A percentile compares a stretch with the other conserved stretches of the same genome.
Conservation (phyloP, 805 yeast species). For the Naumovozyma baii region DNA sequence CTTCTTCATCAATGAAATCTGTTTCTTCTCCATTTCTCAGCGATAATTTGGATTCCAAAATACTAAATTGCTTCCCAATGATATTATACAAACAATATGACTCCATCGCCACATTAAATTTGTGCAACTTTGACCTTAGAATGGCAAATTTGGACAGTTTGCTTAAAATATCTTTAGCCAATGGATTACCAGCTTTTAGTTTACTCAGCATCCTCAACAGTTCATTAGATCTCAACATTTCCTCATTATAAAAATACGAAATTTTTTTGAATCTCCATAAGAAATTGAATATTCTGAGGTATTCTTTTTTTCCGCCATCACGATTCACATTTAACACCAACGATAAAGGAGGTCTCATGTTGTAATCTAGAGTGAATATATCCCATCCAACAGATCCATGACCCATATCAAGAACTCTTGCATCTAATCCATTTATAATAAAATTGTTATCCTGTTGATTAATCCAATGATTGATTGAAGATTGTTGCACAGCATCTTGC, state of each 20-base stretch:
- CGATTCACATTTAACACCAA: constrained; percentile 44
- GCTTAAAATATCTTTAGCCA: constrained; percentile 20
- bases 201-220: constrained; percentile 25
- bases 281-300: constrained; percentile 74
- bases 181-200: constrained; percentile 15
- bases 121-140: constrained; percentile 29
- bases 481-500: constrained; percentile 49
- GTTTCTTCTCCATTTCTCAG: too few species aligned
- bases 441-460: constrained; percentile 30
- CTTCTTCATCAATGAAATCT: too few species aligned
- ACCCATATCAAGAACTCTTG: constrained; percentile 64
- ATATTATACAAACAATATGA: constrained; percentile 25
- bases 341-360: constrained; percentile 42
- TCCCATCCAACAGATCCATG: constrained; percentile 84
- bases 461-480: constrained; percentile 38
- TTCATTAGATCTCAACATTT: constrained; percentile 37
- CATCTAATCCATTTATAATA: constrained; percentile 57
- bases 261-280: constrained; percentile 70
- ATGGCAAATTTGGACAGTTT: constrained; percentile 25
- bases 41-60: constrained; percentile 29
- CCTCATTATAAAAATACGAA: constrained; percentile 39
- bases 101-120: constrained; percentile 28
- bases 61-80: constrained; percentile 24
- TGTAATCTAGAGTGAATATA: constrained; percentile 78
- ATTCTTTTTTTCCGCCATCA: constrained; percentile 43